Evolutionary conservation across 192 early-diverging fungal genomes (phyloP).

Genomic region (Linnemannia exigua): DNA sequence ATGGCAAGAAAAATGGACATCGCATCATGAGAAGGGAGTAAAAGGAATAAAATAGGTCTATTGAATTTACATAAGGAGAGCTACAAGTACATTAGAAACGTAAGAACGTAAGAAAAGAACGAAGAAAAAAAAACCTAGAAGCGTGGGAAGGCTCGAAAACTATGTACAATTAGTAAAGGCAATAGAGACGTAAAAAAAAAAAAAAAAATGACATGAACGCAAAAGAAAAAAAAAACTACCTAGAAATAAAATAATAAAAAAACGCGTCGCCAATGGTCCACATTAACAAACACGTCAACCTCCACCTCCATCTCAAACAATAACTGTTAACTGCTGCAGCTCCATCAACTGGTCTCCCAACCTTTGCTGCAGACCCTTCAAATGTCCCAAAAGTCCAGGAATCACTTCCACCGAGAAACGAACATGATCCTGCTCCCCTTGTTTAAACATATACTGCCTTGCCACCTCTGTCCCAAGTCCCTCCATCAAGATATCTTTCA

Average conservation of each 20-base stretch:
- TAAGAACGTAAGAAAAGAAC: background rate
- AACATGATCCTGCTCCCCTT: constrained; percentile 53
- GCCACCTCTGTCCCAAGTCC: constrained; percentile 50
- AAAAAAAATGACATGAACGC: background rate
- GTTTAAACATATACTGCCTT: constrained; percentile 49
- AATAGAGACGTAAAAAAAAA: background rate
- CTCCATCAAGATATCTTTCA: constrained; percentile 57
- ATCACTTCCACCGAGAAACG: constrained; percentile 58
- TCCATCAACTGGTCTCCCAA: constrained; percentile 53
- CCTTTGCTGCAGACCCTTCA: constrained; percentile 49
- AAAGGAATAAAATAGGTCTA: background rate
- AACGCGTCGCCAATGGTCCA: background rate
- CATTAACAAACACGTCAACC: background rate
- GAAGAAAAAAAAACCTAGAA: background rate
- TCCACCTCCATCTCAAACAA: constrained; percentile 10
- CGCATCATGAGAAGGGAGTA: background rate
- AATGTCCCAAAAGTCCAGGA: constrained; percentile 53
- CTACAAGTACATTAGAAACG: background rate
- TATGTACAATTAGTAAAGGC: constrained; percentile 25
- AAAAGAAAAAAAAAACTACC: background rate
- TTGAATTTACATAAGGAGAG: background rate
- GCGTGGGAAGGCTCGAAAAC: background rate
- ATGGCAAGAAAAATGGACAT: no score
- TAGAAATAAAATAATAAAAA: background rate
- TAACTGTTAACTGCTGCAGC: constrained; percentile 35